Evolutionary conservation across 176 grass and related monocot genomes (phyloP).

Genomic region (Avena sativa): DNA sequence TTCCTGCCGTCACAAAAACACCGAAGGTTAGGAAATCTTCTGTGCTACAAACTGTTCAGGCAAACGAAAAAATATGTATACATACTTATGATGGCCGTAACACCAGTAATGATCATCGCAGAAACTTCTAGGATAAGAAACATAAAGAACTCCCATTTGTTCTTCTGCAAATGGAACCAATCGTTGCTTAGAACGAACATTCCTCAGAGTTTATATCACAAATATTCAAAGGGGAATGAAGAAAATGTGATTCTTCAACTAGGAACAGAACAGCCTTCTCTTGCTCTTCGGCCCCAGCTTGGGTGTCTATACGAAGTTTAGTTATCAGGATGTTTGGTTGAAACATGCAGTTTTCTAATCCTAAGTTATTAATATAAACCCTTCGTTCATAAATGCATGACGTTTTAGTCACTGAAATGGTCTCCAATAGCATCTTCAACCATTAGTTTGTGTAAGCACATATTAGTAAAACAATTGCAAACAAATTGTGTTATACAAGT

Average conservation of each 20-base stretch:
- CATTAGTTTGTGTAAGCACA: not conserved
- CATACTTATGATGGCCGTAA: constrained; percentile 76
- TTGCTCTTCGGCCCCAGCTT: constrained; percentile 24
- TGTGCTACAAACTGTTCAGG: constrained; percentile 1
- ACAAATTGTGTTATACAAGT: not conserved
- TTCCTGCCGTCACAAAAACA: constrained; percentile 56
- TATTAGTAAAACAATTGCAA: not conserved
- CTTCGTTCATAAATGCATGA: not conserved
- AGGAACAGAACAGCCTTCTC: constrained; percentile 22
- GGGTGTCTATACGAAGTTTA: constrained; percentile 19
- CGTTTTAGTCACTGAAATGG: not conserved
- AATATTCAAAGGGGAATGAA: constrained; percentile 16
- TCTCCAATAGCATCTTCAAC: constrained; percentile 5
- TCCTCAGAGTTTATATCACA: not conserved
- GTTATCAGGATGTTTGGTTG: constrained; percentile 22
- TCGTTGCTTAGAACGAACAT: constrained; percentile 28
- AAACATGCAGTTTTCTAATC: constrained; percentile 9
- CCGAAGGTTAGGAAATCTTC: constrained; percentile 17
- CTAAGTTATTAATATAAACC: not conserved
- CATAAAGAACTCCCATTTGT: constrained; percentile 99
- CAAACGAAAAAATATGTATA: constrained; percentile 38
- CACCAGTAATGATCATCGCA: constrained; percentile 96
- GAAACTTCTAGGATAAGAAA: constrained; percentile 93
- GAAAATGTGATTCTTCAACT: not conserved
- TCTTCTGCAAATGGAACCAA: constrained; percentile 71